Evolutionary conservation across 225 moss, liverwort and hornwort species (phyloP).

Genomic region (Thuidium tamariscinum): DNA sequence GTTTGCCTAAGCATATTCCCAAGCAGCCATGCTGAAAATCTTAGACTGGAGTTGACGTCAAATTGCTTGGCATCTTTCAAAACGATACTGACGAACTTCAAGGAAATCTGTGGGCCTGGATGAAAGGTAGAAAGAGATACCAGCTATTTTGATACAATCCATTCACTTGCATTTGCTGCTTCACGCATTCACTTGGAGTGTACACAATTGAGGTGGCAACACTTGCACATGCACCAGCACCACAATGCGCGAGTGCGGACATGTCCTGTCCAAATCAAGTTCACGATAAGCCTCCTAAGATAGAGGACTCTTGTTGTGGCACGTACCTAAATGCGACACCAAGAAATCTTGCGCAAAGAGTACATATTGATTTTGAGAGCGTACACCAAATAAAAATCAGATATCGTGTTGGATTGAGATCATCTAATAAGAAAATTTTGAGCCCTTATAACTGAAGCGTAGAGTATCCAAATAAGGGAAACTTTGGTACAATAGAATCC

Average conservation of each 20-base stretch:
- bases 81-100: background rate
- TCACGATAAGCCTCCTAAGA: background rate
- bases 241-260: slow-evolving; percentile 47
- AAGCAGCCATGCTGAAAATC: background rate
- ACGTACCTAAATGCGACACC: background rate
- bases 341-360: background rate
- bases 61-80: background rate
- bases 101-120: background rate
- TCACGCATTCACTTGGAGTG: slow-evolving; percentile 55
- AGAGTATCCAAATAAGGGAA: background rate
- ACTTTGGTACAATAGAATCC: background rate
- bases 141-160: slow-evolving; percentile 54
- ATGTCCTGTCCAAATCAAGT: slow-evolving; percentile 29
- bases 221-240: slow-evolving; percentile 55
- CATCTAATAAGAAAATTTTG: background rate
- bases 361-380: background rate
- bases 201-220: slow-evolving; percentile 52
- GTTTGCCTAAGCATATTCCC: slow-evolving; percentile 29
- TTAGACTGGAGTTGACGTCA: background rate
- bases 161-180: slow-evolving; percentile 66
- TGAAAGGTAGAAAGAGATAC: slow-evolving; percentile 4
- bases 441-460: background rate
- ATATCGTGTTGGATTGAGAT: background rate
- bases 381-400: background rate
- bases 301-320: background rate